Conservation (phyloP, 768 basidiomycete genomes). For the Boletellus ananas region DNA sequence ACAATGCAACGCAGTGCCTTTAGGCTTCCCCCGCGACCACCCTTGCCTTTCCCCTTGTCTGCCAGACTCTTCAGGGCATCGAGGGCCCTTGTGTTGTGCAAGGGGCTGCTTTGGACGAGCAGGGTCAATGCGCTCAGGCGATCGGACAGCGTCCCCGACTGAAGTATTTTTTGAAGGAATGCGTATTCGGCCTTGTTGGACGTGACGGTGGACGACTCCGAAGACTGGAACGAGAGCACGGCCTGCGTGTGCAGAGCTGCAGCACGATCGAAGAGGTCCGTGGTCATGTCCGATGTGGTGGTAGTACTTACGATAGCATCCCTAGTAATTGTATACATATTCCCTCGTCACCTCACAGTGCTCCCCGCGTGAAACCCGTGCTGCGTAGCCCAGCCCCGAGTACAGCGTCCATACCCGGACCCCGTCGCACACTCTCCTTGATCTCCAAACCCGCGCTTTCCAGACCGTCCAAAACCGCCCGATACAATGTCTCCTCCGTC, state of each 20-base stretch:
- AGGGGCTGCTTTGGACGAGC: constrained; percentile 81
- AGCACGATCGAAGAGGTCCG: constrained; percentile 41
- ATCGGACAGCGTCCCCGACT: constrained; percentile 88
- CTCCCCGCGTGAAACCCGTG: not conserved
- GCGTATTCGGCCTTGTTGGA: constrained; percentile 63
- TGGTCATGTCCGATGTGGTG: too few species aligned
- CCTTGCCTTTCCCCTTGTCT: constrained; percentile 74
- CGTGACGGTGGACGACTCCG: constrained; percentile 35
- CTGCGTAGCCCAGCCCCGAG: constrained; percentile 19
- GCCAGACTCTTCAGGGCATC: constrained; percentile 74
- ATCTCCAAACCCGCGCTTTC: constrained; percentile 44
- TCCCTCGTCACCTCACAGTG: too few species aligned
- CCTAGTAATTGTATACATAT: too few species aligned
- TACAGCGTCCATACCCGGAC: constrained; percentile 47
- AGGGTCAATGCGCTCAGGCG: constrained; percentile 87
- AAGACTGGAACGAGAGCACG: constrained; percentile 44
- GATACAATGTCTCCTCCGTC: constrained; percentile 54
- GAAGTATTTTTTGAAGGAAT: constrained; percentile 83
- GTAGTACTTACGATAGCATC: too few species aligned
- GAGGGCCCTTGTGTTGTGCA: constrained; percentile 81
- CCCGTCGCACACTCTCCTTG: constrained; percentile 35
- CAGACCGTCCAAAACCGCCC: constrained; percentile 57
- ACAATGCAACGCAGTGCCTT: constrained; percentile 88
- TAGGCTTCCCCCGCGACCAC: constrained; percentile 88
- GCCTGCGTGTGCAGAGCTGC: constrained; percentile 44